Evolutionary conservation across 352 stramenopile genomes (phyloP).

Genomic region (Phytophthora kernoviae): DNA sequence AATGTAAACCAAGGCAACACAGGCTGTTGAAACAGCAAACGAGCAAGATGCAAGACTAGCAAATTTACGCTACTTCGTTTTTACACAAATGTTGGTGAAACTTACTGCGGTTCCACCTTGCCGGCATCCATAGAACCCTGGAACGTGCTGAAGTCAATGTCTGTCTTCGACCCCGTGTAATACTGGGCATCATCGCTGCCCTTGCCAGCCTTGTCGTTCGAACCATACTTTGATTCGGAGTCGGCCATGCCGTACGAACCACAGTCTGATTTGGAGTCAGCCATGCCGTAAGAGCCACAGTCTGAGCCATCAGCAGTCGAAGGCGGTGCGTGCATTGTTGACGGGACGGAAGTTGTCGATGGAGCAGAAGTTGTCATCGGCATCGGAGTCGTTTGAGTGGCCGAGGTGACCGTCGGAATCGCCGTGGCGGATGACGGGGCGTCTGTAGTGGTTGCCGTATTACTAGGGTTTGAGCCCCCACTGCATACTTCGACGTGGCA

Average conservation of each 20-base stretch:
- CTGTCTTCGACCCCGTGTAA: constrained; percentile 14
- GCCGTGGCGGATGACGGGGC: constrained; percentile 4
- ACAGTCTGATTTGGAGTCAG: constrained; percentile 12
- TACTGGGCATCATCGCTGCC: constrained; percentile 9
- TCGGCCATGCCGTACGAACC: constrained; percentile 13
- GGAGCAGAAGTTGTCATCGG: constrained; percentile 10
- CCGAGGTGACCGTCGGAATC: constrained; percentile 7
- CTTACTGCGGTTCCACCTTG: constrained; percentile 16
- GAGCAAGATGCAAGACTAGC: neutral
- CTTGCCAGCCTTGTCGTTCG: neutral
- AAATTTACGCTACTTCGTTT: no score
- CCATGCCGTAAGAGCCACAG: constrained; percentile 15
- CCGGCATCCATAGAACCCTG: constrained; percentile 12
- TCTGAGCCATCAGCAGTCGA: constrained; percentile 10
- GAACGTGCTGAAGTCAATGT: constrained; percentile 19
- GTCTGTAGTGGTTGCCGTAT: constrained; percentile 2
- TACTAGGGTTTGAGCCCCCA: neutral
- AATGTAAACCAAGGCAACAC: constrained; percentile 6
- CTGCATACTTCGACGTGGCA: constrained; percentile 7
- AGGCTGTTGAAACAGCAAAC: neutral
- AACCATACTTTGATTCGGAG: neutral
- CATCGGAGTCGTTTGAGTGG: constrained; percentile 3
- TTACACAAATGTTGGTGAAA: no score
- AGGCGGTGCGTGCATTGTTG: neutral
- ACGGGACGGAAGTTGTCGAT: constrained; percentile 5